Base-by-base conservation (phyloP, 2,329 filamentous ascomycete genomes). In the Aaosphaeria pasadenensis region DNA sequence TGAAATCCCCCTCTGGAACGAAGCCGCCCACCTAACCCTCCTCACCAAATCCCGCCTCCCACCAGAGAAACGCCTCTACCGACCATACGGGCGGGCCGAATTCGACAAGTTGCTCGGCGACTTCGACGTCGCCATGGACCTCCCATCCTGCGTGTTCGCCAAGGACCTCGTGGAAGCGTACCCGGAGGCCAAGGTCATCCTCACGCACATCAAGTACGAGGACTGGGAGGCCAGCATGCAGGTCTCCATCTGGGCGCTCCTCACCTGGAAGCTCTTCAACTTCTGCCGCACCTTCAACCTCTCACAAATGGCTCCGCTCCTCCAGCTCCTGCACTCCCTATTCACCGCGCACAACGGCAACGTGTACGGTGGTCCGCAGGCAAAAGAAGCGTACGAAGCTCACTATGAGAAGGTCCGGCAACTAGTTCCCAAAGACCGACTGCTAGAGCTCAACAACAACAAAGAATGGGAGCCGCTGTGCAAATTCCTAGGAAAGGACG, bases 81-180 rank as follows among this genome's bases (percentile, higher is more conserved):
- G 47, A n/a, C 58, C 62, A 11, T 60, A 62, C 13, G 48, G 50
- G 24, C 69, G 65, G 39, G 55, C 62, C 13, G 73, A 77, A 51
- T 78, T 75, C 67, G 76, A 79, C 59, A 64, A 66, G 48, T 60
- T 79, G 5, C 71, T 78, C 42, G 73, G 72, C 41, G 58, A 71
- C 28, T 74, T 67, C 55, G 74, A 72, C 50, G 68, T 51, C n/a
- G 50, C 66, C 4, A 55, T 57, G 48, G 64, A 69, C 36, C 42
- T 66, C 7, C 66, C 64, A 1, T 55, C 58, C 5, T 62, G 56
- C 30, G 44, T 62, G 4, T 68, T 69, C 40, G 59, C 57, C 3
- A 51, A 56, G 41, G 52, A 67, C 31, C 46, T 69, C 6, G 49
- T 66, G 17, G 53, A 57, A 24, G 64, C 64, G 30, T 70, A 69